Base-by-base conservation (phyloP, 805 yeast species). In the Ogataea neopini region DNA sequence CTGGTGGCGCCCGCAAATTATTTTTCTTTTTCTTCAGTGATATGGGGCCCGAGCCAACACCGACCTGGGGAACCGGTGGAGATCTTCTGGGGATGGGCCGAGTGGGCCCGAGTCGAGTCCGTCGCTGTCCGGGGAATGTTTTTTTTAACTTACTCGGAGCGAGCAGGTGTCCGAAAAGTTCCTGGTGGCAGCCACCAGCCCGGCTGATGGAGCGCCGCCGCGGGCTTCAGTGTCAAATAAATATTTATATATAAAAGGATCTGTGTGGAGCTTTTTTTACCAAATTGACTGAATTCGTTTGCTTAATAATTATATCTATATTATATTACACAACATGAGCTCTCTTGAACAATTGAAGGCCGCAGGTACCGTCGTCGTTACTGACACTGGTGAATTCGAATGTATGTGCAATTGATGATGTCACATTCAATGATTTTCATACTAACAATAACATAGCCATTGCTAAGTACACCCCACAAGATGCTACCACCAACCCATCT, bases 351-450 rank as follows among this genome's bases (percentile, higher is more conserved):
- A 86, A 74, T 84, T 94, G 68, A 94, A 92, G 73, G 90, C 95
- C 56, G 70, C 97, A 49, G 98, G 98, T 62, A 94, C 99, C 60
- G 86, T 81, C 59, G 96, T 94, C 66, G 99, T 94, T 67, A 88
- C 99, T 58, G 99, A 94, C 78, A 90, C 98, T 53, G 99, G 99
- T 76, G 99, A 94, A 73, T 94, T 94, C 70, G 97, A 89, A 72
- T 85, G 74, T 70, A 62, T 48, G 74, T 70, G 30, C 30, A 28
- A 28, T 28, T 22, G 25, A 22, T 22, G 25, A 22, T 22, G 25
- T 22, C 25, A 22, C 7, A 5, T 8, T 22, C 8, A 5, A 22
- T 22, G 25, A 22, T 6, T 8, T 22, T 22, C n/a, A 7, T 29
- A 52, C 53, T 52, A 50, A 52, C 51, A 41, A 13, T 10, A 17